Evolutionary conservation across 306 rosid genomes (phyloP).

Genomic region (Medicago arabica): DNA sequence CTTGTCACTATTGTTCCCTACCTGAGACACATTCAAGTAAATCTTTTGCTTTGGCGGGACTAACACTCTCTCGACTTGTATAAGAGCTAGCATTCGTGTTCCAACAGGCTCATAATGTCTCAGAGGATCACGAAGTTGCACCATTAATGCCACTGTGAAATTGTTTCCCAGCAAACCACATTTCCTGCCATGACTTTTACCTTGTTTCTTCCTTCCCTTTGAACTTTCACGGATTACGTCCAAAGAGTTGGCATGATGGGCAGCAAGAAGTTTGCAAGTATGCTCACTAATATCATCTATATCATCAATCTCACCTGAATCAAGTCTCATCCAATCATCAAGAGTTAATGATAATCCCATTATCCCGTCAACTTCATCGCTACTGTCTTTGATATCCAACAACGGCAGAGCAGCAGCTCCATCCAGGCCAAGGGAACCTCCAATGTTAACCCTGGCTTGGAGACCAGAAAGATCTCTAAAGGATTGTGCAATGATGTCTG

Average conservation of each 20-base stretch:
- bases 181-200: slow-evolving; percentile 60
- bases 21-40: slow-evolving; percentile 56
- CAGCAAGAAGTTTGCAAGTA: slow-evolving; percentile 82
- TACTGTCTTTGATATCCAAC: slow-evolving; percentile 62
- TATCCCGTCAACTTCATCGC: slow-evolving; percentile 65
- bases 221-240: slow-evolving; percentile 60
- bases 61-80: slow-evolving; percentile 90
- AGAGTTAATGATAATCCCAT: slow-evolving; percentile 85
- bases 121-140: slow-evolving; percentile 90
- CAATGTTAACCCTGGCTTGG: slow-evolving; percentile 57
- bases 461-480: slow-evolving; percentile 63
- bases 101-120: slow-evolving; percentile 90
- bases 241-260: slow-evolving; percentile 85
- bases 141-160: slow-evolving; percentile 84
- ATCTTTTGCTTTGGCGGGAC: slow-evolving; percentile 78
- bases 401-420: slow-evolving; percentile 86
- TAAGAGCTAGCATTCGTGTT: slow-evolving; percentile 83
- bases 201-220: slow-evolving; percentile 66
- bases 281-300: slow-evolving; percentile 78
- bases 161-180: slow-evolving; percentile 87
- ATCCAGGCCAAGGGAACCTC: slow-evolving; percentile 68
- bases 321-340: slow-evolving; percentile 94
- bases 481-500: slow-evolving; percentile 68
- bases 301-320: slow-evolving; percentile 88
- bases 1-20: slow-evolving; percentile 47